Evolutionary conservation across 2,329 filamentous ascomycete genomes (phyloP).

Genomic region (Venturia pyrina): DNA sequence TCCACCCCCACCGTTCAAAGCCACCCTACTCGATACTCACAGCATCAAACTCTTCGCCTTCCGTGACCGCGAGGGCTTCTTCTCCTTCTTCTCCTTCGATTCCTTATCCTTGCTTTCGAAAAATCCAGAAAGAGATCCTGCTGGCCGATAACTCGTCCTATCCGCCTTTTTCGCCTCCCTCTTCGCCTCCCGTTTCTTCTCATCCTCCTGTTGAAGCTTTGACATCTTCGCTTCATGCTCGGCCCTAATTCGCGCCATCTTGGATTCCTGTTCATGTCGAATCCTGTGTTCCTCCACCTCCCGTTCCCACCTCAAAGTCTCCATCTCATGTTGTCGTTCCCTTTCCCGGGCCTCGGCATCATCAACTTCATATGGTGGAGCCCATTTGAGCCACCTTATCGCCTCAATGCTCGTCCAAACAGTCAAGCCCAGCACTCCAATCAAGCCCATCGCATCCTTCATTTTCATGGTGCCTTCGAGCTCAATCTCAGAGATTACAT

Average conservation of each 20-base stretch:
- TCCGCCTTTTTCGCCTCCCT: background rate
- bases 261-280: background rate
- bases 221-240: background rate
- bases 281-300: background rate
- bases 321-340: conserved; percentile 3
- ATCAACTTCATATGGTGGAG: background rate
- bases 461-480: background rate
- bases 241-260: background rate
- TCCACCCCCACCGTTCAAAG: background rate
- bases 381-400: background rate
- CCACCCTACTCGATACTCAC: background rate
- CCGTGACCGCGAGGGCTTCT: background rate
- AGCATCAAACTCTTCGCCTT: background rate
- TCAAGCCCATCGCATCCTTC: background rate
- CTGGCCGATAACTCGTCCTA: background rate
- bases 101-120: background rate
- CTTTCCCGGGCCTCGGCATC: background rate
- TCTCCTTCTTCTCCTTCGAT: background rate
- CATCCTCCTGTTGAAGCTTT: background rate
- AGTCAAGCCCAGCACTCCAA: background rate
- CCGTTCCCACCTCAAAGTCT: background rate
- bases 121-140: background rate
- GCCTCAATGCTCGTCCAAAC: background rate
- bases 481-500: background rate
- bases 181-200: background rate